Evolutionary conservation across 495 filamentous ascomycete species (phyloP).

Genomic region (Tricharina praecox): DNA sequence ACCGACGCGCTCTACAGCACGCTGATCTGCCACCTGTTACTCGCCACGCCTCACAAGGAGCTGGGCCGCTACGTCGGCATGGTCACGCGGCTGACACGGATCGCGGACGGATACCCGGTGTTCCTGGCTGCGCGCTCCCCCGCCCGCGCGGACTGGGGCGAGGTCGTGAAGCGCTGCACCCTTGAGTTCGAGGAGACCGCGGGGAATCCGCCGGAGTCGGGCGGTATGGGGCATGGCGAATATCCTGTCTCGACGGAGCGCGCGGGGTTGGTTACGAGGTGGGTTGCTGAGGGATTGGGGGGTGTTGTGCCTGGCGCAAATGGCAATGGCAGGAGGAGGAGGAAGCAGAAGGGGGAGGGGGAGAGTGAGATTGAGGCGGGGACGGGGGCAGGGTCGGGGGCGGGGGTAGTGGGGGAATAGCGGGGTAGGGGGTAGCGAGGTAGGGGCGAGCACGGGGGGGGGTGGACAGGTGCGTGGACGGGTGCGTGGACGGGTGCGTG

Average conservation of each 20-base stretch:
- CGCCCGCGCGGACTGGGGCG: conserved; percentile 61
- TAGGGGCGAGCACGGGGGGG: too few relatives aligned
- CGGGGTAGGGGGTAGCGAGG: too few relatives aligned
- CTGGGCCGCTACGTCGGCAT: conserved; percentile 60
- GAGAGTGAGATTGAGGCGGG: neutral
- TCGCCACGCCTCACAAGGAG: conserved; percentile 58
- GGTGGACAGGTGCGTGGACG: too few relatives aligned
- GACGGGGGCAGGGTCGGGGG: neutral
- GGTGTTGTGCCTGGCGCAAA: neutral
- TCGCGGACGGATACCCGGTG: conserved; percentile 62
- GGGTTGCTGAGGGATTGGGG: conserved; percentile 41
- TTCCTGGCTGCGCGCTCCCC: conserved; percentile 58
- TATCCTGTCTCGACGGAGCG: conserved; percentile 53
- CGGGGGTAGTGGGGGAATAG: neutral
- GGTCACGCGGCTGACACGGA: conserved; percentile 53
- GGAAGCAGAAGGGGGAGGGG: conserved; percentile 3
- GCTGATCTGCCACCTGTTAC: conserved; percentile 51
- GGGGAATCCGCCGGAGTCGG: conserved; percentile 38
- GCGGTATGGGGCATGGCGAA: conserved; percentile 43
- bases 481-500: too few relatives aligned
- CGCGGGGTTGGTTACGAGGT: conserved; percentile 46
- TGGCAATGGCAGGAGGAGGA: too few relatives aligned
- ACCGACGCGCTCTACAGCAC: conserved; percentile 59
- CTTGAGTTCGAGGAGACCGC: conserved; percentile 31
- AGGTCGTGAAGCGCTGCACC: conserved; percentile 41